These are phyloP conservation scores for Tubosaeta sp. DNA, from an alignment of 768 basidiomycete genomes.

Conservation along the genomic window DNA sequence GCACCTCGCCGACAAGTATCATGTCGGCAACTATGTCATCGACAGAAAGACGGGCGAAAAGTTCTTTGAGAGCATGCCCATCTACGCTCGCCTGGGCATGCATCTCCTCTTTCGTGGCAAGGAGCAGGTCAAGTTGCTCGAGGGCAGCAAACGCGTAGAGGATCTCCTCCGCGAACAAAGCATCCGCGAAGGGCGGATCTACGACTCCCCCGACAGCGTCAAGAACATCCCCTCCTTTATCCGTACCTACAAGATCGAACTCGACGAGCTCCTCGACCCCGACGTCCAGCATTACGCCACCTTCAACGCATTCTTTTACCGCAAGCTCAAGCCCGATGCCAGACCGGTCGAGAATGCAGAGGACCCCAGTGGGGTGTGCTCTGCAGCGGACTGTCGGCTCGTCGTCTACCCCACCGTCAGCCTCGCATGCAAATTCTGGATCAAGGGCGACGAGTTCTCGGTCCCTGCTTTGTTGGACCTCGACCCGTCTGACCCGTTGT, in stretches of 20 bases:
- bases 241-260: constrained; percentile 48
- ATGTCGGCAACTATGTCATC: constrained; percentile 57
- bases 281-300: constrained; percentile 57
- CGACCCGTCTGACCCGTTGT: constrained; percentile 38
- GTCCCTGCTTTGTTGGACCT: constrained; percentile 54
- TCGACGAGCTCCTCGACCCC: constrained; percentile 58
- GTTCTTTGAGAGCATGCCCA: constrained; percentile 72
- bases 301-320: constrained; percentile 78
- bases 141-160: constrained; percentile 43
- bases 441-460: constrained; percentile 71
- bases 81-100: constrained; percentile 71
- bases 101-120: constrained; percentile 67
- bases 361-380: constrained; percentile 51
- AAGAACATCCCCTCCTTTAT: constrained; percentile 55
- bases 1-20: constrained; percentile 46
- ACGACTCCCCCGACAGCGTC: constrained; percentile 49
- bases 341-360: constrained; percentile 57
- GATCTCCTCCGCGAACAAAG: constrained; percentile 52
- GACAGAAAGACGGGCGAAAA: constrained; percentile 45
- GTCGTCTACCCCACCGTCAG: constrained; percentile 60
- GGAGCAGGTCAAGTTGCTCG: constrained; percentile 46
- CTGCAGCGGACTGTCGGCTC: constrained; percentile 70
- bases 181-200: constrained; percentile 51
- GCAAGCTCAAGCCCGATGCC: constrained; percentile 53
- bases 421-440: constrained; percentile 67